Conservation (phyloP, 23 red algal genomes). For the Gracilariopsis chorda region DNA sequence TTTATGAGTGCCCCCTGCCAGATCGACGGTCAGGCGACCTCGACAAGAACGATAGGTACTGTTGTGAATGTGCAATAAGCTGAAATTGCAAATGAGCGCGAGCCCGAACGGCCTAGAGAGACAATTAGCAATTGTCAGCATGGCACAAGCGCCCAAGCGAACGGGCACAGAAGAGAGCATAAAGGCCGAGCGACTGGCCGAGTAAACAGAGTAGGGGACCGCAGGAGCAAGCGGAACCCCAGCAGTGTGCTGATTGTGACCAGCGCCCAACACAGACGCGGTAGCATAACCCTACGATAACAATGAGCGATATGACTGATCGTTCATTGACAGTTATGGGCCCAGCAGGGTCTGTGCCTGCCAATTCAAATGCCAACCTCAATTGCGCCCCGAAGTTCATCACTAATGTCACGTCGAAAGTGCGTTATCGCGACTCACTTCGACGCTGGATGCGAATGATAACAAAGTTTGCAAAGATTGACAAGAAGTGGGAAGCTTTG, state of each 20-base stretch:
- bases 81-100: too few species aligned
- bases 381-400: conserved; percentile 6
- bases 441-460: neutral
- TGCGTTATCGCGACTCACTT: neutral
- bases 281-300: neutral
- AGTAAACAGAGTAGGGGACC: neutral
- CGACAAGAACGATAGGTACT: too few species aligned
- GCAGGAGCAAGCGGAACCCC: neutral
- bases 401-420: conserved; percentile 18
- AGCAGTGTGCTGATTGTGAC: neutral
- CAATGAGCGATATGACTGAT: neutral
- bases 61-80: too few species aligned
- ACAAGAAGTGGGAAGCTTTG: neutral
- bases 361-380: neutral
- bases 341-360: neutral
- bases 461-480: neutral
- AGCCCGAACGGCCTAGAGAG: too few species aligned
- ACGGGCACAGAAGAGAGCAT: neutral
- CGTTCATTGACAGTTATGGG: neutral
- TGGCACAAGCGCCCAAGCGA: neutral
- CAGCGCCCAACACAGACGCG: neutral
- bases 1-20: too few species aligned
- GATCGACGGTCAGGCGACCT: too few species aligned
- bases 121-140: too few species aligned
- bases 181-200: neutral